Base-by-base conservation (phyloP, 306 rosid species). In the Echinosophora koreensis region DNA sequence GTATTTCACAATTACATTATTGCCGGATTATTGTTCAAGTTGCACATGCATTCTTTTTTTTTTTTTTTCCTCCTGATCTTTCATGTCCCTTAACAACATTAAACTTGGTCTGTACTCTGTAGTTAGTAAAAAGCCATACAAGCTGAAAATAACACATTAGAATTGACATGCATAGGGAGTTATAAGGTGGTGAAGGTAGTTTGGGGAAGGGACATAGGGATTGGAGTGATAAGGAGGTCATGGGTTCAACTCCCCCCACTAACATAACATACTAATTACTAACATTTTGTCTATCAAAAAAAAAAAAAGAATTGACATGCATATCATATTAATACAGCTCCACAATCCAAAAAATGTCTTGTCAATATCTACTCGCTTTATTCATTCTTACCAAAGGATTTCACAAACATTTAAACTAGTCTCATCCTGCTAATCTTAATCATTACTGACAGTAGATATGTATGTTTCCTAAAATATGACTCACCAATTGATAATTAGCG, bases 371-470 rank as follows among this genome's bases (percentile, higher is more conserved):
- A 85, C 80, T 2, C 80, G 63, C 63, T 18, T 51, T 51, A 17
- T 70, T 70, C 13, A 90, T 81, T 8, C 78, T 78, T 30, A 34
- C 16, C n/a, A 15, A 9, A 69, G 11, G 61, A 51, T 50, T 50
- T 32, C 44, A n/a, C 37, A 15, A 50, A 55, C 32, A n/a, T 69
- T 14, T 30, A 69, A 27, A 47, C 18, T 35, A 34, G 73, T 38
- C 37, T 39, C 65, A 38, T 55, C 12, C 54, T 18, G 8, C 66
- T 60, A 2, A 60, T 59, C 50, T 59, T 61, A 61, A 60, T 35
- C 17, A 11, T 30, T 10, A 73, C 13, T 16, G 30, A 44, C 59
- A 60, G 6, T 16, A 15, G 67, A 3, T 12, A 58, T 42, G 16
- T 1, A 3, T 58, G 41, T 49, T 10, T 56, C 10, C 17, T 66